Conservation (phyloP, 2,329 filamentous ascomycete species). For the Dothistroma septosporum region DNA sequence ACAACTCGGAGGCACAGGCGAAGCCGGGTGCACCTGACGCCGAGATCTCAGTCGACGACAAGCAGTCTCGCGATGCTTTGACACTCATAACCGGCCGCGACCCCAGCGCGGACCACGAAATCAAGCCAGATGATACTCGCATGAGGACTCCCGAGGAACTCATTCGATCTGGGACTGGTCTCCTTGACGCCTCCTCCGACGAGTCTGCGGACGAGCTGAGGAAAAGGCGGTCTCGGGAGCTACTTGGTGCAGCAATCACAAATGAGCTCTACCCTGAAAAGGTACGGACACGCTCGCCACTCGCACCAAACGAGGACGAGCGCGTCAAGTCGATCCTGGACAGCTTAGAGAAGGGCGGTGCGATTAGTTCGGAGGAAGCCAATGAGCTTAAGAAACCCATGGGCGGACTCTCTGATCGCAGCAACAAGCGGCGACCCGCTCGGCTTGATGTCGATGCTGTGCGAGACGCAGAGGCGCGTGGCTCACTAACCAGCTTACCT, state of each 20-base stretch:
- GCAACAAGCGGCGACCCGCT: constrained; percentile 56
- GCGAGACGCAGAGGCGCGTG: constrained; percentile 73
- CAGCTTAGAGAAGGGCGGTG: constrained; percentile 34
- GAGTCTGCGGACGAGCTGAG: constrained; percentile 31
- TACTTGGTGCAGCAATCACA: constrained; percentile 15
- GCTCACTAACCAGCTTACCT: constrained; percentile 85
- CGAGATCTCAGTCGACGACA: background rate
- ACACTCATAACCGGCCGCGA: background rate
- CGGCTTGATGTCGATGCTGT: constrained; percentile 78
- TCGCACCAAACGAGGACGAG: constrained; percentile 24
- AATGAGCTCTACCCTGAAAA: constrained; percentile 16
- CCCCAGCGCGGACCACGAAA: background rate
- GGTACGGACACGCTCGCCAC: constrained; percentile 24
- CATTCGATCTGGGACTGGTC: constrained; percentile 34
- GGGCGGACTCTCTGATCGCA: constrained; percentile 39
- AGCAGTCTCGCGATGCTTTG: constrained; percentile 1
- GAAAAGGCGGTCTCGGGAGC: constrained; percentile 22
- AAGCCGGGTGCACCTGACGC: constrained; percentile 5
- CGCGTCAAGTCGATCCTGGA: constrained; percentile 28
- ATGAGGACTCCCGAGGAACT: constrained; percentile 24
- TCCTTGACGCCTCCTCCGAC: constrained; percentile 32
- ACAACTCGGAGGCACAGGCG: constrained; percentile 16
- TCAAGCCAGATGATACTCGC: constrained; percentile 1
- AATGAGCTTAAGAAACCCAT: constrained; percentile 31
- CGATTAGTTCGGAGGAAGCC: constrained; percentile 29